Evolutionary conservation across 2,329 filamentous ascomycete genomes (phyloP).

Genomic region (Pleomassaria siparia): DNA sequence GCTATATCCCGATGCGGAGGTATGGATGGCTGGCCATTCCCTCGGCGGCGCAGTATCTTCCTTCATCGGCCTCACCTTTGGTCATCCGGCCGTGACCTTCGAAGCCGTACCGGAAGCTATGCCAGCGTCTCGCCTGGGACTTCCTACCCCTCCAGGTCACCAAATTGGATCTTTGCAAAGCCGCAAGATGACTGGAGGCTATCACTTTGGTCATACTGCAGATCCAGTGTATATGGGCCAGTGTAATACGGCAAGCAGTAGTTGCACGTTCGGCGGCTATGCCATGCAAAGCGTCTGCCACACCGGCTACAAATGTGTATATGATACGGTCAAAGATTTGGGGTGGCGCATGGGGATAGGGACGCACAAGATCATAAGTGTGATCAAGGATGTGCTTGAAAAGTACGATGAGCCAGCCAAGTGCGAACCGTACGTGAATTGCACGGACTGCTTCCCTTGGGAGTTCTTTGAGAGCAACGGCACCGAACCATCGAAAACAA

Average conservation of each 20-base stretch:
- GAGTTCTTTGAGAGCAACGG: conserved; percentile 94
- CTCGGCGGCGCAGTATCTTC: conserved; percentile 86
- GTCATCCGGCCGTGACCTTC: conserved; percentile 86
- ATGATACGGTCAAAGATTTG: conserved; percentile 88
- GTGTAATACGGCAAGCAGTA: conserved; percentile 86
- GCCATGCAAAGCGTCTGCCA: conserved; percentile 94
- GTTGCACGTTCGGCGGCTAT: conserved; percentile 89
- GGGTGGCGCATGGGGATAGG: conserved; percentile 90
- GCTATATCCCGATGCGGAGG: conserved; percentile 77
- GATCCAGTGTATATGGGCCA: conserved; percentile 94
- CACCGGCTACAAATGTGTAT: conserved; percentile 82
- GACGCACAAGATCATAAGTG: conserved; percentile 84
- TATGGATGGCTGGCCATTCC: conserved; percentile 93
- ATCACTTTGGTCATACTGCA: conserved; percentile 92
- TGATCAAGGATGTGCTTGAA: conserved; percentile 84
- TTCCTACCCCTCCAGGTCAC: conserved; percentile 80
- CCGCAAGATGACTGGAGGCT: conserved; percentile 68
- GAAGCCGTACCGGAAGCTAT: conserved; percentile 91
- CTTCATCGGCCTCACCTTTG: conserved; percentile 88
- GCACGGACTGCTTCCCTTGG: conserved; percentile 89
- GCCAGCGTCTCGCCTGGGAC: conserved; percentile 77
- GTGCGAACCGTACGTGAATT: conserved; percentile 73
- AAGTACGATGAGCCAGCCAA: conserved; percentile 78
- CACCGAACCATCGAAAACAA: conserved; percentile 68
- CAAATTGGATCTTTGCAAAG: conserved; percentile 69